A percentile compares a stretch with the other conserved stretches of the same genome.
Evolutionary conservation across 2,329 filamentous ascomycete genomes (phyloP).

Genomic region (Colletotrichum acutatum): DNA sequence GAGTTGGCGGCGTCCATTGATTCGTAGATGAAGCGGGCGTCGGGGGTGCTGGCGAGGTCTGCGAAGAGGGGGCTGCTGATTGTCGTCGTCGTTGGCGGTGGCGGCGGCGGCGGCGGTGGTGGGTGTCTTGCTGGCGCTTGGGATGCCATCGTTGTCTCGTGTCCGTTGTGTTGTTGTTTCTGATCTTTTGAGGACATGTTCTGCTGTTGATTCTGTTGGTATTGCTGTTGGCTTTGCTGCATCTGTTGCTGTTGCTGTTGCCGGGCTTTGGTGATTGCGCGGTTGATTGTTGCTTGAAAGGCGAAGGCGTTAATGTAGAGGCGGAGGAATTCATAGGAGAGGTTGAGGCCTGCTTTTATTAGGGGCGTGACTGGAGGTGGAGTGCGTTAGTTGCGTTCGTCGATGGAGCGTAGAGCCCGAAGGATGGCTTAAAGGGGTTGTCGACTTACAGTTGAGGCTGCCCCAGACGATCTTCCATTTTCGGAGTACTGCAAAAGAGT

Average conservation of each 20-base stretch:
- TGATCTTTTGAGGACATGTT: conserved; percentile 39
- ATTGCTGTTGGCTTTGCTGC: neutral
- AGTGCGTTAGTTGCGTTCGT: neutral
- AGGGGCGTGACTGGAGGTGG: conserved; percentile 63
- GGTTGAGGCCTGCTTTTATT: conserved; percentile 73
- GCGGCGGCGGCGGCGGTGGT: no score
- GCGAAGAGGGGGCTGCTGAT: conserved; percentile 48
- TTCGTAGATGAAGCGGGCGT: conserved; percentile 75
- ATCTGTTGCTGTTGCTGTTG: conserved; percentile 23
- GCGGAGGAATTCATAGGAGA: conserved; percentile 79
- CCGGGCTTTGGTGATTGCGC: conserved; percentile 47
- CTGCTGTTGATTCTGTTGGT: neutral
- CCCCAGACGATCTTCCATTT: conserved; percentile 80
- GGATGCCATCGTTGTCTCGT: conserved; percentile 44
- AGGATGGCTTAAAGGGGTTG: neutral
- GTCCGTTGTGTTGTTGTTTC: conserved; percentile 45
- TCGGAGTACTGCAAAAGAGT: conserved; percentile 75
- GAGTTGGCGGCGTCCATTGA: conserved; percentile 73
- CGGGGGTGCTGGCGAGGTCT: conserved; percentile 68
- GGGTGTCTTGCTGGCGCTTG: neutral
- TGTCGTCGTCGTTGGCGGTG: neutral
- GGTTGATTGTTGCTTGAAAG: conserved; percentile 75
- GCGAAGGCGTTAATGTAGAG: conserved; percentile 82
- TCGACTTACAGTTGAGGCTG: conserved; percentile 66
- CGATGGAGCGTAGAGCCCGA: neutral